Base-by-base conservation (phyloP, 2,329 filamentous ascomycete genomes). In the Colletotrichum falcatum region DNA sequence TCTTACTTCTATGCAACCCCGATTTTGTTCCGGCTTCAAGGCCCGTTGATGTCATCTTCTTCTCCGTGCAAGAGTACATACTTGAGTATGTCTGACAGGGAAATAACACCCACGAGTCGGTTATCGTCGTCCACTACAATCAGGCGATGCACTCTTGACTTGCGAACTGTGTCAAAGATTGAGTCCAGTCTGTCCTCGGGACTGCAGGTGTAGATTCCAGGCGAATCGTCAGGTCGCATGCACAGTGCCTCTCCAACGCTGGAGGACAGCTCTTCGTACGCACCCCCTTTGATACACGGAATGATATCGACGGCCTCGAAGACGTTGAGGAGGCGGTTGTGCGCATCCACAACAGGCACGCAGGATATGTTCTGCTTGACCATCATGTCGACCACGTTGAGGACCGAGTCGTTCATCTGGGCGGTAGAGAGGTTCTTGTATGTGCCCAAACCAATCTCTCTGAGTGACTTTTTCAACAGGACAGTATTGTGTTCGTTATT, bases 241-340 rank as follows among this genome's bases (percentile, higher is more conserved):
- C 94, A 91, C 66, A 98, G 84, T 2, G 95, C 95, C 73, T 98
- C 95, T 53, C 95, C 96, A 5, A 98, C 93, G 8, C 89, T 93
- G 26, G 94, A 89, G 70, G 92, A 91, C 66, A 99, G 85, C 74
- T 98, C 95, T 74, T 98, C 96, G 78, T 98, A 98, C 44, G 90
- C 90, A 26, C 95, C 94, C 28, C 94, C 94, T 81, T 97, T 97
- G 82, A 99, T 97, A 76, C 97, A 91, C 0, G 95, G 92, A 75
- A 99, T 97, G 71, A 99, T 95, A 81, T 99, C 96, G 61, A 99
- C 95, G 1, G 96, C 94, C 83, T 99, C 97, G 77, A 99, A 99
- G 14, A 98, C 94, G 77, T 99, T 99, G 73, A 98, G 89, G 0
- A 99, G 90, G 81, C 89, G 84, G 76, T 87, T 86, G 46, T 94